Conservation (phyloP, 2,329 filamentous ascomycete species). For the Ophiostoma piceae region DNA sequence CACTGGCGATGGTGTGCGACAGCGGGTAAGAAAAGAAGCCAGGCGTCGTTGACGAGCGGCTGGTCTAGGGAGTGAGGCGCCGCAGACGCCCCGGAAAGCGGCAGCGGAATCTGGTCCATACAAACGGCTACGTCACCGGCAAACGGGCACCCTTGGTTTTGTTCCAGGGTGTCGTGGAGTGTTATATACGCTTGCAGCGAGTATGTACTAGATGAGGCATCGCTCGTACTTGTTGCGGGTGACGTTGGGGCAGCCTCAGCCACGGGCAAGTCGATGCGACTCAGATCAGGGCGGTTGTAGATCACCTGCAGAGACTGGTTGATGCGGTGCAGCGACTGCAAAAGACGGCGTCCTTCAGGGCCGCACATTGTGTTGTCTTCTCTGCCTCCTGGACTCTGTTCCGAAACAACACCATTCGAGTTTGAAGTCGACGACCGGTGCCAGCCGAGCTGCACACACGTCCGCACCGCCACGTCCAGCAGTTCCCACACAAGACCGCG, state of each 20-base stretch:
- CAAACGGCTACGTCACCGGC: background rate
- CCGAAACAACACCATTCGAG: background rate
- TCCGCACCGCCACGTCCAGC: background rate
- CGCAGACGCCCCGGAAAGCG: background rate
- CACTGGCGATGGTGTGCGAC: background rate
- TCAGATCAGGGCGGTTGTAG: background rate
- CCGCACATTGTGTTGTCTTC: background rate
- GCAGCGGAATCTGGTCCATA: background rate
- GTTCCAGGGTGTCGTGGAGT: background rate
- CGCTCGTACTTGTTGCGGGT: background rate
- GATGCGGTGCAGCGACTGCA: background rate
- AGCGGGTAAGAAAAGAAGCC: background rate
- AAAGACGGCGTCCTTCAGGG: background rate
- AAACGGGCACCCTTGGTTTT: background rate
- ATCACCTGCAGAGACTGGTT: background rate
- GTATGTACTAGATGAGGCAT: background rate
- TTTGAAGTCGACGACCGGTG: background rate
- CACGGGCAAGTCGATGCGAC: background rate
- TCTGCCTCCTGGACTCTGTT: background rate
- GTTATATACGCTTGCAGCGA: background rate
- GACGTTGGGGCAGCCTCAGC: background rate
- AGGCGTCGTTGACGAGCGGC: background rate
- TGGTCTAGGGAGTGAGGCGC: background rate
- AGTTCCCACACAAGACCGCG: background rate
- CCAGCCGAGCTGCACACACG: background rate